Base-by-base conservation (phyloP, 768 basidiomycete genomes). In the Suillus americanus region DNA sequence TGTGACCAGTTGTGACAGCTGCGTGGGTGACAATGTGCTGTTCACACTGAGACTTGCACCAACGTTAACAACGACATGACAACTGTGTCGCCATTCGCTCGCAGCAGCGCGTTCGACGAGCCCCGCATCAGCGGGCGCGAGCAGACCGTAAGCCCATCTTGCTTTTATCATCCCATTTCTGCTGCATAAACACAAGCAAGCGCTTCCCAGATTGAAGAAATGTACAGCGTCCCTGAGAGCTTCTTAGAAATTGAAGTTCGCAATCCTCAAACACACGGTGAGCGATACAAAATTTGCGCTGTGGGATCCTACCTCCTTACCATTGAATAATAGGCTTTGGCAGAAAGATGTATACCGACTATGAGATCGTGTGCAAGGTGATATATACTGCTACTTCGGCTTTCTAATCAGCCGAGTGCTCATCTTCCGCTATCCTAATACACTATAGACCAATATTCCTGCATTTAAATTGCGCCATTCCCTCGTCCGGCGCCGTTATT, bases 331-430 rank as follows among this genome's bases (percentile, higher is more conserved):
- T 74, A 95, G 95, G 95, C 37, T 95, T 96, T 72, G 97, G 97
- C 35, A 83, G 97, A 71, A 98, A 98, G 85, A 97, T 97, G 96
- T 99, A 93, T 79, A 99, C 97, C 48, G 97, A 99, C 82, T 99
- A 99, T 73, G 97, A 99, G 80, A 90, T 99, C 64, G 90, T 98
- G 53, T 97, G 95, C 85, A 95, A 95, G 87, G 96, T 92, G 64
- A 67, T 83, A 50, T 41, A 2, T 8, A 16, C 53, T 62, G 60
- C 62, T 40, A 62, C 57, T 41, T 62, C 25, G 37, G 30, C 54
- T 41, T 41, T 41, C 62, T 68, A 51, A 69, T 16, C 37, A 33
- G n/a, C 51, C n/a, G 61, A 28, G 14, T 40, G 3, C 30, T 28
- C 18, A 43, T 45, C 14, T 28, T 35, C 16, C 12, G 61, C 59